Evolutionary conservation across 164 flowering plant genomes (phyloP).

Genomic region (Aristolochia californica): DNA sequence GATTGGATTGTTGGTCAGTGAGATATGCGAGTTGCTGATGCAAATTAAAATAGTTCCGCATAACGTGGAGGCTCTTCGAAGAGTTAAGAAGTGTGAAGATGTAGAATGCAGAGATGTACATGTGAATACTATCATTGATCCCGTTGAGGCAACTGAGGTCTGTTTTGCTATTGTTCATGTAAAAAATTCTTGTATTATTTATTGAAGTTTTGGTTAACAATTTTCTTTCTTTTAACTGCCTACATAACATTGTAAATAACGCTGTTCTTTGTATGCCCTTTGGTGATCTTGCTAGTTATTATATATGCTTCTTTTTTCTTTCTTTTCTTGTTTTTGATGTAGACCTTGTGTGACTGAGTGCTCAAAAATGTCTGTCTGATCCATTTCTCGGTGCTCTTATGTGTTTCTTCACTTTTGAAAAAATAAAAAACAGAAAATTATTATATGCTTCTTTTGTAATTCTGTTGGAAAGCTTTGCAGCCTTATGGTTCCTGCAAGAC

Average conservation of each 20-base stretch:
- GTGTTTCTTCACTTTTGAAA: no score
- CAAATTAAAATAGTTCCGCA: slow-evolving; percentile 15
- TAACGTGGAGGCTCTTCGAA: slow-evolving; percentile 15
- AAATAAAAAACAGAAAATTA: no score
- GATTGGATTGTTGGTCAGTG: slow-evolving; percentile 26
- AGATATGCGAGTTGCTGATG: slow-evolving; percentile 32
- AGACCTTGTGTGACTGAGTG: no score
- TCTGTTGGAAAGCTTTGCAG: no score
- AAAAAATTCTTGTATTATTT: neutral
- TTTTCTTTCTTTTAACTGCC: neutral
- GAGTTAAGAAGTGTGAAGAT: slow-evolving; percentile 25
- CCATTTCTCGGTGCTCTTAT: no score
- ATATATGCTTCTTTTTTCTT: neutral
- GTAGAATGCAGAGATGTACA: slow-evolving; percentile 65
- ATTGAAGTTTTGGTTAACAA: neutral
- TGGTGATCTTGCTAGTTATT: neutral
- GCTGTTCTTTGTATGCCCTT: neutral
- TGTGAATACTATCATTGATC: slow-evolving; percentile 26
- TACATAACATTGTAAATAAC: neutral
- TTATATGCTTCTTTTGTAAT: no score
- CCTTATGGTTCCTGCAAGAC: no score
- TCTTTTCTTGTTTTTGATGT: neutral
- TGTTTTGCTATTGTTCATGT: slow-evolving; percentile 3
- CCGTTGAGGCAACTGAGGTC: slow-evolving; percentile 31
- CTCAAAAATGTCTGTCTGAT: no score